These are phyloP conservation scores for Glomus cerebriforme DNA, from an alignment of 192 early-diverging fungal species.

Conservation along the genomic window DNA sequence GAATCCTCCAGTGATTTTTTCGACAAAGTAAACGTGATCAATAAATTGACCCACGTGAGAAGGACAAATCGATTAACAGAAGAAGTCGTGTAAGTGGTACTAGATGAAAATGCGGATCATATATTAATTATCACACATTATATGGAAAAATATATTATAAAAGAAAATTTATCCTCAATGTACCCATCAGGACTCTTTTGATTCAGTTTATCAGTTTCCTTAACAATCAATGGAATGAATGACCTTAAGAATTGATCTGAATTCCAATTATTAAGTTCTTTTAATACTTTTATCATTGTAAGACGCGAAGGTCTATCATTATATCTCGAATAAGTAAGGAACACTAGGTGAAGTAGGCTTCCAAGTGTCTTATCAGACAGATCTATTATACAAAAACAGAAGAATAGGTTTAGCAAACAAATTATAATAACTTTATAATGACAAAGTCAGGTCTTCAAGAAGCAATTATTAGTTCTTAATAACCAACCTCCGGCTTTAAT, in stretches of 20 bases:
- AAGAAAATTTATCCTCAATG: background rate
- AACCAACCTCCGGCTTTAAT: constrained; percentile 28
- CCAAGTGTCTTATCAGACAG: constrained; percentile 41
- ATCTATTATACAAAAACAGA: background rate
- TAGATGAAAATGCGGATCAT: constrained; percentile 18
- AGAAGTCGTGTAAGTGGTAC: constrained; percentile 41
- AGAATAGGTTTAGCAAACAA: background rate
- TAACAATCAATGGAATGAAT: constrained; percentile 55
- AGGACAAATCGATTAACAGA: constrained; percentile 61
- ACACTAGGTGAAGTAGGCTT: constrained; percentile 52
- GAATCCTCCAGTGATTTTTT: constrained; percentile 31
- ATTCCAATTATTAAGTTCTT: constrained; percentile 60
- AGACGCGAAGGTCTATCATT: constrained; percentile 67
- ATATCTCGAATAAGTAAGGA: constrained; percentile 67
- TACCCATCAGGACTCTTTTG: constrained; percentile 52
- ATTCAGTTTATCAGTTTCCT: constrained; percentile 50
- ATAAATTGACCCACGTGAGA: constrained; percentile 63
- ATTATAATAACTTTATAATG: background rate
- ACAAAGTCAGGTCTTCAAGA: no score
- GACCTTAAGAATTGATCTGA: constrained; percentile 54
- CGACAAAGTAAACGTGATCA: constrained; percentile 44
- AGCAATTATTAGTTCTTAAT: background rate
- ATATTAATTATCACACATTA: background rate
- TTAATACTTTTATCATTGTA: constrained; percentile 58
- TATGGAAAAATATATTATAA: background rate